phyloP scores from a whole-genome alignment of 78 protist species.

The Dictyostelium firmibasis region DNA sequence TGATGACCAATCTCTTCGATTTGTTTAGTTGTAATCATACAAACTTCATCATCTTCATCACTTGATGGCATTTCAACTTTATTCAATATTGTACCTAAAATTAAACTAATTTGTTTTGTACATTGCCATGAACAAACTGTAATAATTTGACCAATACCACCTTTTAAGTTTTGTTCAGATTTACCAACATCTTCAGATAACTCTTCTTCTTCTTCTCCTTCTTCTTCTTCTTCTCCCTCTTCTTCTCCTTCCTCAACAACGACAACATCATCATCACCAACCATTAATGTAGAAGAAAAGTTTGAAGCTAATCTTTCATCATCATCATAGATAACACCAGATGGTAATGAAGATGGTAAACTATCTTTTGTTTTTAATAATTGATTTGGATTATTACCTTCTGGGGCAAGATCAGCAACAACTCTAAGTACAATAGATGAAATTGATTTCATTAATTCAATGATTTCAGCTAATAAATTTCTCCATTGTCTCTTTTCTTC shows the following conservation, averaged over 20 bases:
- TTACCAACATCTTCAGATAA: not conserved
- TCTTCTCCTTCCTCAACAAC: slow-evolving; percentile 20
- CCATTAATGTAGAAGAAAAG: slow-evolving; percentile 11
- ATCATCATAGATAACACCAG: slow-evolving; percentile 62
- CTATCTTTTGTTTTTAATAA: not conserved
- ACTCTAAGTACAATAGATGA: slow-evolving; percentile 47
- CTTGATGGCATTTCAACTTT: slow-evolving; percentile 27
- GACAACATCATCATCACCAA: not conserved
- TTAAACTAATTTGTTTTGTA: slow-evolving; percentile 64
- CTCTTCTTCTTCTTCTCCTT: not conserved
- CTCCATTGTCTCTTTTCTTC: slow-evolving; percentile 28
- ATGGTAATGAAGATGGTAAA: slow-evolving; percentile 58
- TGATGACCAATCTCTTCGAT: slow-evolving; percentile 59
- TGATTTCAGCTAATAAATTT: not conserved
- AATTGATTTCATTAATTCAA: slow-evolving; percentile 18
- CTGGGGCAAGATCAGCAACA: slow-evolving; percentile 82
- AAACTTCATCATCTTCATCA: not conserved
- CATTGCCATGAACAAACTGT: slow-evolving; percentile 80
- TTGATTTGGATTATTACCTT: slow-evolving; percentile 63
- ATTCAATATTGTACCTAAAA: slow-evolving; percentile 65
- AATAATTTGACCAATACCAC: slow-evolving; percentile 79
- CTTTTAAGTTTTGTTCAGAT: slow-evolving; percentile 10
- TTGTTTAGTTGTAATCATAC: slow-evolving; percentile 32
- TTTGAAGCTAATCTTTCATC: slow-evolving; percentile 56
- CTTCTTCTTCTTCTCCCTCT: not conserved